A percentile compares a stretch with the other conserved stretches of the same genome.
phyloP scores from a whole-genome alignment of 139 green algal species.

The Tetraselmis chui region DNA sequence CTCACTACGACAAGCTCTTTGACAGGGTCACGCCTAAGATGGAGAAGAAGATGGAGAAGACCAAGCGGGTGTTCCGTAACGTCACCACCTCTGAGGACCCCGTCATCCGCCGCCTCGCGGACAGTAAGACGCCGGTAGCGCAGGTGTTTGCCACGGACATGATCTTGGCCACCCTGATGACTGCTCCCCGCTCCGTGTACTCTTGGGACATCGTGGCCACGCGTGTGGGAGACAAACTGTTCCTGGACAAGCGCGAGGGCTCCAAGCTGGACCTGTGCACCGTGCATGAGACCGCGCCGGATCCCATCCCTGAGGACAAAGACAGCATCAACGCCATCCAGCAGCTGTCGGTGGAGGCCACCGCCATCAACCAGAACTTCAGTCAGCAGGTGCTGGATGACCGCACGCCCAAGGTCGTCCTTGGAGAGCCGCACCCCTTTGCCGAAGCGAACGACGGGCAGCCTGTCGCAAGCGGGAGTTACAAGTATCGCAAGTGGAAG shows the following conservation, averaged over 20 bases:
- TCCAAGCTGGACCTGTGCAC: constrained; percentile 81
- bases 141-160: constrained; percentile 88
- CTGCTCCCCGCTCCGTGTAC: constrained; percentile 79
- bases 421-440: constrained; percentile 73
- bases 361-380: constrained; percentile 88
- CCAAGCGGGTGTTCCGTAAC: constrained; percentile 56
- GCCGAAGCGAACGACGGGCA: constrained; percentile 44
- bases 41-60: constrained; percentile 64
- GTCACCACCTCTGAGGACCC: constrained; percentile 85
- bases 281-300: constrained; percentile 67
- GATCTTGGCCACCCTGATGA: constrained; percentile 93
- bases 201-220: constrained; percentile 85
- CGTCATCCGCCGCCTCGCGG: constrained; percentile 54
- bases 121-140: not conserved
- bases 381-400: constrained; percentile 60
- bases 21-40: constrained; percentile 83
- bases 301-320: constrained; percentile 69
- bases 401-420: constrained; percentile 33
- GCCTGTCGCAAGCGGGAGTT: constrained; percentile 46
- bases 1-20: constrained; percentile 85
- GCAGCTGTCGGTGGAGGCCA: constrained; percentile 84
- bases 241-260: constrained; percentile 82
- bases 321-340: constrained; percentile 89
- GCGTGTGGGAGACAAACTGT: constrained; percentile 53
- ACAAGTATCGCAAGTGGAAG: constrained; percentile 81